Percentiles rank a stretch among this genome's conserved stretches.
These are phyloP conservation scores for Ceriops zippeliana DNA, from an alignment of 345 rosid genomes.

Conservation along the genomic window DNA sequence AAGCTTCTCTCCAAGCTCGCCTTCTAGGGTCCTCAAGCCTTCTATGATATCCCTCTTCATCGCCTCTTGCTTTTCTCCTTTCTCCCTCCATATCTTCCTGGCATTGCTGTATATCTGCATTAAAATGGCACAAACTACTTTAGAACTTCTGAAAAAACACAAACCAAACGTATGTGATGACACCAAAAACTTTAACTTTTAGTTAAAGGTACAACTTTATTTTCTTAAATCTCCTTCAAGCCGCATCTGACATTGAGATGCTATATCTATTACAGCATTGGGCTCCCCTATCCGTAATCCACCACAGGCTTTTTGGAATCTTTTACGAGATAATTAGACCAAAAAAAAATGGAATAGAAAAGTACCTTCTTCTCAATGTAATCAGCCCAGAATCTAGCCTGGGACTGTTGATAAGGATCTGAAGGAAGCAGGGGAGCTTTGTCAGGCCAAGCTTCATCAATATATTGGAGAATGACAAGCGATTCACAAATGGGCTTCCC, in stretches of 20 bases:
- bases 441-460: background rate
- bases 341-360: no score
- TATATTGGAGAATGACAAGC: background rate
- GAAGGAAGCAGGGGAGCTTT: background rate
- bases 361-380: background rate
- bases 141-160: no score
- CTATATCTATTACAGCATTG: no score
- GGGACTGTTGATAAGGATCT: background rate
- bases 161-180: no score
- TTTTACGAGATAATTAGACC: no score
- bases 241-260: no score
- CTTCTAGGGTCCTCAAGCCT: slow-evolving; percentile 1
- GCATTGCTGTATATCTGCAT: slow-evolving; percentile 4
- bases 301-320: no score
- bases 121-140: background rate
- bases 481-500: slow-evolving; percentile 1
- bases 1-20: slow-evolving; percentile 7
- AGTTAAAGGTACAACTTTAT: no score
- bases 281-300: no score
- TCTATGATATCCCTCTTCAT: slow-evolving; percentile 7
- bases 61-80: background rate
- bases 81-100: slow-evolving; percentile 5
- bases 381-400: slow-evolving; percentile 2
- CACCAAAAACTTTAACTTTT: no score
- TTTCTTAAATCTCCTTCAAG: no score